A percentile compares a stretch with the other conserved stretches of the same genome.
These are phyloP conservation scores for Tephrocybe rancida DNA, from an alignment of 768 basidiomycete species.

Conservation along the genomic window DNA sequence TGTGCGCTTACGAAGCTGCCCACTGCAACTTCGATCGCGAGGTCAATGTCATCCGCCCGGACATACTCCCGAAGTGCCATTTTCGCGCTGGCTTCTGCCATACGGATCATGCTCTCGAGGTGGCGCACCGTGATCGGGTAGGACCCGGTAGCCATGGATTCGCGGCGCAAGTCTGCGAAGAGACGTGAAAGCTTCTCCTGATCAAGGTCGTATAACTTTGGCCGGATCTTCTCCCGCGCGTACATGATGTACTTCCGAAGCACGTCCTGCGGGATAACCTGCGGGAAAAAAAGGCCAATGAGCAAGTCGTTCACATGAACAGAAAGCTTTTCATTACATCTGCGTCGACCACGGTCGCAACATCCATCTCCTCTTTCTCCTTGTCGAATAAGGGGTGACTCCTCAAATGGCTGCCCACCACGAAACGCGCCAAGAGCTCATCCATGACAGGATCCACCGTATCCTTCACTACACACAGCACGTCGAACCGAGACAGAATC, in stretches of 20 bases:
- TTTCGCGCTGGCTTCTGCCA: slow-evolving; percentile 98
- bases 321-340: slow-evolving; percentile 55
- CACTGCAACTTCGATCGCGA: slow-evolving; percentile 95
- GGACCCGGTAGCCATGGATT: slow-evolving; percentile 97
- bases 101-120: slow-evolving; percentile 98
- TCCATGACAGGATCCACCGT: slow-evolving; percentile 96
- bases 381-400: slow-evolving; percentile 93
- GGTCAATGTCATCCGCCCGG: slow-evolving; percentile 92
- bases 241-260: slow-evolving; percentile 99
- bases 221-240: slow-evolving; percentile 88
- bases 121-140: slow-evolving; percentile 98
- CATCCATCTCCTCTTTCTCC: slow-evolving; percentile 88
- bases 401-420: slow-evolving; percentile 95
- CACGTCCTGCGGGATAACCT: slow-evolving; percentile 97
- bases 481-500: slow-evolving; percentile 97
- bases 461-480: slow-evolving; percentile 97
- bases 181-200: slow-evolving; percentile 94
- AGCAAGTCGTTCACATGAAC: background rate
- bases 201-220: slow-evolving; percentile 94
- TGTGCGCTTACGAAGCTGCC: slow-evolving; percentile 95
- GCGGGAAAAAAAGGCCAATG: background rate
- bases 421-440: slow-evolving; percentile 94
- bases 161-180: slow-evolving; percentile 93
- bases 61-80: slow-evolving; percentile 98
- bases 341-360: slow-evolving; percentile 85